These are phyloP conservation scores for Telopea speciosissima DNA, from an alignment of 177 flowering plant genomes.

Conservation along the genomic window DNA sequence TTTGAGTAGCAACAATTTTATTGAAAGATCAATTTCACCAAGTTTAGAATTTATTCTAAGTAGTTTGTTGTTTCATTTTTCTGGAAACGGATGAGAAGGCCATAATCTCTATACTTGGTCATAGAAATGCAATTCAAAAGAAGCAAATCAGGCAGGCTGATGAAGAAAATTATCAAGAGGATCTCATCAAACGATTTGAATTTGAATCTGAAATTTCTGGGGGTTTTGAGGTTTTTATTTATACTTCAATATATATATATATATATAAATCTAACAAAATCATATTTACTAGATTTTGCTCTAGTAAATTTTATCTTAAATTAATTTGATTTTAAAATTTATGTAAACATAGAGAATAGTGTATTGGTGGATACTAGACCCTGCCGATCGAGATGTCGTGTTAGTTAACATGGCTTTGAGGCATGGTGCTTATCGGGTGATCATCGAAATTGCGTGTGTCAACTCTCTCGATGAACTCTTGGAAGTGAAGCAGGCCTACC, in stretches of 20 bases:
- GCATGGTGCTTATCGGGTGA: slow-evolving; percentile 29
- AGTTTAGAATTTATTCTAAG: background rate
- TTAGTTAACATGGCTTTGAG: slow-evolving; percentile 49
- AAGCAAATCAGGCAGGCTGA: slow-evolving; percentile 53
- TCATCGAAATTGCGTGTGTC: slow-evolving; percentile 50
- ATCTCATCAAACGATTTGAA: slow-evolving; percentile 71
- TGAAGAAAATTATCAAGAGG: slow-evolving; percentile 45
- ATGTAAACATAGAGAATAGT: slow-evolving; percentile 46
- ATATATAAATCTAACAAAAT: background rate
- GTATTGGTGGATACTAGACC: slow-evolving; percentile 74
- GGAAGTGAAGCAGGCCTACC: slow-evolving; percentile 58
- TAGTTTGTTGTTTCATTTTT: background rate
- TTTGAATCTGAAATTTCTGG: slow-evolving; percentile 68
- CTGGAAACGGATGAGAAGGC: slow-evolving; percentile 76
- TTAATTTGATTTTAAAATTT: background rate
- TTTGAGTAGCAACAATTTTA: background rate
- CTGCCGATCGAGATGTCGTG: slow-evolving; percentile 67
- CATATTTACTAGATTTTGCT: too few species aligned
- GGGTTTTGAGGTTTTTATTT: slow-evolving; percentile 54
- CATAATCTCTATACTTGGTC: slow-evolving; percentile 50
- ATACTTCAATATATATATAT: background rate
- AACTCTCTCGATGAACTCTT: slow-evolving; percentile 58
- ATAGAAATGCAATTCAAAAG: slow-evolving; percentile 63
- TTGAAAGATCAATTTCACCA: too few species aligned
- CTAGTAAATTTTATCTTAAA: too few species aligned